Evolutionary conservation across 768 basidiomycete genomes (phyloP).

Genomic region (Mycena pura): DNA sequence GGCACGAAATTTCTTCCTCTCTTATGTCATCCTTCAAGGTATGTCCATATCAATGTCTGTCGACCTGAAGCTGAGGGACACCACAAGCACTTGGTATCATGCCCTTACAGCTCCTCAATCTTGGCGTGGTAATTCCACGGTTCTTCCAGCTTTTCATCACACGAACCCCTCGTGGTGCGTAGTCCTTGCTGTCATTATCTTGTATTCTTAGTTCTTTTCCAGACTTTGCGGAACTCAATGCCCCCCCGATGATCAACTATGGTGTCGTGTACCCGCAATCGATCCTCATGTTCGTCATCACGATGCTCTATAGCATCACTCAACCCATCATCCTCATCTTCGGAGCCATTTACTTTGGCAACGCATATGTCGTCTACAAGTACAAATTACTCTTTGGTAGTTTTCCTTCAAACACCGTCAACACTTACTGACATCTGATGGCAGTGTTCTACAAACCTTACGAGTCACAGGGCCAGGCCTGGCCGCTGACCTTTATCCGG

Average conservation of each 20-base stretch:
- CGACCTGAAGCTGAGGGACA: neutral
- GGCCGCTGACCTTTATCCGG: conserved; percentile 94
- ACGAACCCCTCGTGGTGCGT: conserved; percentile 86
- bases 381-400: conserved; percentile 96
- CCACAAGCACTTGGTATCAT: conserved; percentile 84
- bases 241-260: conserved; percentile 98
- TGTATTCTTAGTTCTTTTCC: conserved; percentile 4
- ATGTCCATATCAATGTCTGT: neutral
- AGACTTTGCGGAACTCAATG: conserved; percentile 97
- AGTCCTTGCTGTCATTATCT: neutral
- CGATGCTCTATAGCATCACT: conserved; percentile 92
- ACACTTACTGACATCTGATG: neutral
- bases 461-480: conserved; percentile 96
- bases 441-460: conserved; percentile 98
- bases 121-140: conserved; percentile 87
- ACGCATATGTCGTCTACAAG: conserved; percentile 96
- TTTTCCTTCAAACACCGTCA: conserved; percentile 2
- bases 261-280: conserved; percentile 97
- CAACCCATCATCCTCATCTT: conserved; percentile 96
- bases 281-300: conserved; percentile 94
- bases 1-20: conserved; percentile 85
- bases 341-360: conserved; percentile 95
- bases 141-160: conserved; percentile 80
- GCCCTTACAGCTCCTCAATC: conserved; percentile 93
- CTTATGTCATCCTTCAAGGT: conserved; percentile 88